Conservation (phyloP, 1,139 yeast genomes). For the Meyerozyma smithsonii region DNA sequence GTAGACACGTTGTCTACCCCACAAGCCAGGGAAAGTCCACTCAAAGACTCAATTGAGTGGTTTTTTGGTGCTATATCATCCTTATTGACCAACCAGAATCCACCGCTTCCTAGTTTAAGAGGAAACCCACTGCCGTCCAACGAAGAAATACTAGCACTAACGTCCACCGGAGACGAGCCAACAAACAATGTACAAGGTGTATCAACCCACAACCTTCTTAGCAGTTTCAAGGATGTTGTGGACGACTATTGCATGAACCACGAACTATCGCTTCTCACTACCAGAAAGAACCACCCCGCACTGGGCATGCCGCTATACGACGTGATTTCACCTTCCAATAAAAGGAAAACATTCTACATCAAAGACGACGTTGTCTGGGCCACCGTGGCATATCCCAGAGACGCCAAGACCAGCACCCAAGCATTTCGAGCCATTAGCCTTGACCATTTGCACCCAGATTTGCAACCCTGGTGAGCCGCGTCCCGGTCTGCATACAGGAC, state of each 20-base stretch:
- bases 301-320: conserved; percentile 23
- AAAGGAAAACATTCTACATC: conserved; percentile 18
- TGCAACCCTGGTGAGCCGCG: not conserved
- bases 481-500: not conserved
- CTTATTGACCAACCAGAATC: not conserved
- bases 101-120: conserved; percentile 15
- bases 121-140: conserved; percentile 11
- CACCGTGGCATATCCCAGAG: not conserved
- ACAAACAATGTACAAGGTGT: conserved; percentile 21
- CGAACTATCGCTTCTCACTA: conserved; percentile 19
- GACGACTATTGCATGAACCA: conserved; percentile 23
- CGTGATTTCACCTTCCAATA: conserved; percentile 10
- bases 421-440: not conserved
- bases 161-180: conserved; percentile 2
- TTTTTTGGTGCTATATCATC: conserved; percentile 19
- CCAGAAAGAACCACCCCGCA: conserved; percentile 15
- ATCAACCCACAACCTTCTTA: conserved; percentile 25
- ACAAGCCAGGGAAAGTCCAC: not conserved
- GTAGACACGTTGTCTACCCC: not conserved
- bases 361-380: conserved; percentile 34
- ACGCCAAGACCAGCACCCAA: not conserved
- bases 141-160: conserved; percentile 6
- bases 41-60: conserved; percentile 18
- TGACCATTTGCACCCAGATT: not conserved
- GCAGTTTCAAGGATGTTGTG: conserved; percentile 38